Evolutionary conservation across 148 eudicot genomes (phyloP).

Genomic region (Amaranthus cruentus): DNA sequence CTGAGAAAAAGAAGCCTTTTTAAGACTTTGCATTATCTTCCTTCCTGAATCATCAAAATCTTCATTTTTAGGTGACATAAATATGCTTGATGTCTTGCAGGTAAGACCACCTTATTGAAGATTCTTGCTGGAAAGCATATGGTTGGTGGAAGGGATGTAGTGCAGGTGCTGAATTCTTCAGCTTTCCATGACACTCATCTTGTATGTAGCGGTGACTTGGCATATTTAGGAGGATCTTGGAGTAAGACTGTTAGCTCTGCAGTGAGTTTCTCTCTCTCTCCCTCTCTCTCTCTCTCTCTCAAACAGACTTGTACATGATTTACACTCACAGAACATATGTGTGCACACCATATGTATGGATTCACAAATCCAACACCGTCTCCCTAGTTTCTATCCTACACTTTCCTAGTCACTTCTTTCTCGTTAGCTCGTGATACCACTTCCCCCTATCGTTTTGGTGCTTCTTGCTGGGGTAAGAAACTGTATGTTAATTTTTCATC

Average conservation of each 20-base stretch:
- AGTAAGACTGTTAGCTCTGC: slow-evolving; percentile 76
- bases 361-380: not conserved
- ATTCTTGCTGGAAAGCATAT: slow-evolving; percentile 96
- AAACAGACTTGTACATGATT: not conserved
- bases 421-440: too few species aligned
- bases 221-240: slow-evolving; percentile 95
- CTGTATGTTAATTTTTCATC: too few species aligned
- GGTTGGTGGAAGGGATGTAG: slow-evolving; percentile 97
- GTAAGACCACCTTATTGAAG: slow-evolving; percentile 90
- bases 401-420: too few species aligned
- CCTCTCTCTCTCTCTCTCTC: not conserved
- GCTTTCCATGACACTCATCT: slow-evolving; percentile 93
- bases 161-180: slow-evolving; percentile 72
- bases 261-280: slow-evolving; percentile 42
- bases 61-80: not conserved
- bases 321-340: not conserved
- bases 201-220: slow-evolving; percentile 87
- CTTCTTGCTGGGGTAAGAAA: too few species aligned
- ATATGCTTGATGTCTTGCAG: slow-evolving; percentile 29
- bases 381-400: not conserved
- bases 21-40: not conserved
- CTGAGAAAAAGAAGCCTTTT: not conserved
- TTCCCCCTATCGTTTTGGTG: too few species aligned
- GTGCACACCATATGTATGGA: not conserved
- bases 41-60: not conserved